These are phyloP conservation scores for Trichophyton mentagrophytes DNA, from an alignment of 2,329 filamentous ascomycete species.

Conservation along the genomic window DNA sequence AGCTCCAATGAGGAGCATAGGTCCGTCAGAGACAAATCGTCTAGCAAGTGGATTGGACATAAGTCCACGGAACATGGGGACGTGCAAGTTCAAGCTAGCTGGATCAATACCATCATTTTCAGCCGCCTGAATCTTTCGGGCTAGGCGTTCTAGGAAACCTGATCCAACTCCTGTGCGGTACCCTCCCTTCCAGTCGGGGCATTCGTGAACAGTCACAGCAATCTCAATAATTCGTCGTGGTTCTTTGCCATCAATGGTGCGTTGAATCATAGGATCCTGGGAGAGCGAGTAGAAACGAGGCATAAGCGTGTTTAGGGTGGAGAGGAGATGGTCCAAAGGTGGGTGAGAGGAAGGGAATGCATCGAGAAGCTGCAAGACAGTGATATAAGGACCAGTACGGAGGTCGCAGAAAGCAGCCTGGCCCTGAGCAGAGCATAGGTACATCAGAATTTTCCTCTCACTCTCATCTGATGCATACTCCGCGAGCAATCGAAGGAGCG, in stretches of 20 bases:
- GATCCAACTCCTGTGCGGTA: slow-evolving; percentile 74
- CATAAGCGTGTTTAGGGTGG: slow-evolving; percentile 77
- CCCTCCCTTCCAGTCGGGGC: slow-evolving; percentile 61
- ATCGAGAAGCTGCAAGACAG: slow-evolving; percentile 69
- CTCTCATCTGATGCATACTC: slow-evolving; percentile 68
- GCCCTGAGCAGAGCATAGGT: slow-evolving; percentile 76
- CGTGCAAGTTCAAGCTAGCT: slow-evolving; percentile 49
- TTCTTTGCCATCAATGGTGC: slow-evolving; percentile 53
- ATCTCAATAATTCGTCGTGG: slow-evolving; percentile 78
- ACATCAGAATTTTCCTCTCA: slow-evolving; percentile 80
- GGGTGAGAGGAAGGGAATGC: slow-evolving; percentile 89
- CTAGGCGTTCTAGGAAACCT: slow-evolving; percentile 83
- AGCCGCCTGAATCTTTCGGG: slow-evolving; percentile 56
- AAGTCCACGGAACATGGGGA: slow-evolving; percentile 96
- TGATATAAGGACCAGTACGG: slow-evolving; percentile 75
- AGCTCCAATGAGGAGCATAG: slow-evolving; percentile 94
- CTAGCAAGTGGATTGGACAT: slow-evolving; percentile 94
- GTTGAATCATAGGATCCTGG: slow-evolving; percentile 80
- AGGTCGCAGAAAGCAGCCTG: slow-evolving; percentile 90
- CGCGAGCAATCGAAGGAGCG: slow-evolving; percentile 68
- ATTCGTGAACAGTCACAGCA: slow-evolving; percentile 90
- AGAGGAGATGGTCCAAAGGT: slow-evolving; percentile 68
- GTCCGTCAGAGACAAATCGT: slow-evolving; percentile 84
- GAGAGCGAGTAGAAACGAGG: slow-evolving; percentile 97
- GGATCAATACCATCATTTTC: slow-evolving; percentile 46